Conservation (phyloP, 768 basidiomycete genomes). For the Plicaturopsis crispa region DNA sequence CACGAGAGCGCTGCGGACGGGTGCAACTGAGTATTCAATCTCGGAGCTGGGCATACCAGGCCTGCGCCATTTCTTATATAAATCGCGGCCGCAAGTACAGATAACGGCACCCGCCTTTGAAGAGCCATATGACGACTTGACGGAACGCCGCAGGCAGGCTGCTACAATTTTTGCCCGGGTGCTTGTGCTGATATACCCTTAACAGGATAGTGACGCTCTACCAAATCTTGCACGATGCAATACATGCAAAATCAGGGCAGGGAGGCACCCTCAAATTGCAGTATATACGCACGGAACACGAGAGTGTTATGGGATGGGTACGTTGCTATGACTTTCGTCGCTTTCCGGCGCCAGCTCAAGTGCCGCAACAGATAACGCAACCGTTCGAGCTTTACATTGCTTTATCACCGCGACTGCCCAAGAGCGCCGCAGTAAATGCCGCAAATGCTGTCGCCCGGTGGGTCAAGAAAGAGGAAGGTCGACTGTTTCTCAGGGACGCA, state of each 20-base stretch:
- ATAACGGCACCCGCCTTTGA: constrained; percentile 82
- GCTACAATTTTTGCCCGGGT: neutral
- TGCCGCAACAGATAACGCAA: constrained; percentile 72
- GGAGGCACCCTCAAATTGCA: constrained; percentile 77
- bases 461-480: constrained; percentile 83
- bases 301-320: constrained; percentile 95
- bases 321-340: neutral
- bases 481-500: constrained; percentile 80
- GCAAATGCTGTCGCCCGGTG: constrained; percentile 87
- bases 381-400: constrained; percentile 89
- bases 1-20: constrained; percentile 34
- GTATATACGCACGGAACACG: constrained; percentile 77
- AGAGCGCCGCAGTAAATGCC: constrained; percentile 79
- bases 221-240: constrained; percentile 78
- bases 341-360: neutral
- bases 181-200: constrained; percentile 6
- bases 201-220: constrained; percentile 78
- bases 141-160: constrained; percentile 53
- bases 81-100: constrained; percentile 84
- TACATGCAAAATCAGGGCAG: constrained; percentile 87
- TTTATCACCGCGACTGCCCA: constrained; percentile 76
- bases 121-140: constrained; percentile 65
- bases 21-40: constrained; percentile 57
- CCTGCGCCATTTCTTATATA: constrained; percentile 91
- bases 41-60: constrained; percentile 83